phyloP scores from a whole-genome alignment of 2,329 filamentous ascomycete genomes.

The Podosphaera xanthii region DNA sequence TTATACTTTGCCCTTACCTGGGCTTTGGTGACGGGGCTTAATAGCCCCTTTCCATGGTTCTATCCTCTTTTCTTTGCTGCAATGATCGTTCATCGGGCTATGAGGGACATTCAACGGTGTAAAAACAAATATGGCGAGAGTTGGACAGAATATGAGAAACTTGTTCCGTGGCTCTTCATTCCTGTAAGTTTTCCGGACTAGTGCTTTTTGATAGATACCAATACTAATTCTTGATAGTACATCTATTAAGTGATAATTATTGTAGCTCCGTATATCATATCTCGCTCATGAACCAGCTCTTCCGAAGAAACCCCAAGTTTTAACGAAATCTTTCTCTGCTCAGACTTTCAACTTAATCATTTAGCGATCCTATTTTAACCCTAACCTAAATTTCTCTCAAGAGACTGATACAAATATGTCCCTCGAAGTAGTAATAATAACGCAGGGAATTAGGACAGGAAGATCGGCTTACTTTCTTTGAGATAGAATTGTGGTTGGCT shows the following conservation, averaged over 20 bases:
- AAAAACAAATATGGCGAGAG: constrained; percentile 58
- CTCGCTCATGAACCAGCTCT: too few relatives aligned
- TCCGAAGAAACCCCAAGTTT: too few relatives aligned
- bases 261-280: too few relatives aligned
- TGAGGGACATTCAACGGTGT: constrained; percentile 54
- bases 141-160: constrained; percentile 60
- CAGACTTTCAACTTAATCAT: too few relatives aligned
- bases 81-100: constrained; percentile 63
- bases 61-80: constrained; percentile 59
- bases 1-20: constrained; percentile 55
- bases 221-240: constrained; percentile 1
- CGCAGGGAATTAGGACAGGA: too few relatives aligned
- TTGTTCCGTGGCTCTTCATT: constrained; percentile 69
- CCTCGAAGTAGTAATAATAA: too few relatives aligned
- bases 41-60: constrained; percentile 72
- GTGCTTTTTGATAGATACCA: not conserved
- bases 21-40: constrained; percentile 64
- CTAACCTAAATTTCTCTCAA: too few relatives aligned
- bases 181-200: constrained; percentile 25
- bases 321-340: too few relatives aligned
- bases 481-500: too few relatives aligned
- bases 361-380: too few relatives aligned
- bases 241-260: constrained; percentile 2
- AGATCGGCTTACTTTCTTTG: too few relatives aligned
- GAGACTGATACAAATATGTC: too few relatives aligned